Evolutionary conservation across 345 rosid species (phyloP).

Genomic region (Salix caprea): DNA sequence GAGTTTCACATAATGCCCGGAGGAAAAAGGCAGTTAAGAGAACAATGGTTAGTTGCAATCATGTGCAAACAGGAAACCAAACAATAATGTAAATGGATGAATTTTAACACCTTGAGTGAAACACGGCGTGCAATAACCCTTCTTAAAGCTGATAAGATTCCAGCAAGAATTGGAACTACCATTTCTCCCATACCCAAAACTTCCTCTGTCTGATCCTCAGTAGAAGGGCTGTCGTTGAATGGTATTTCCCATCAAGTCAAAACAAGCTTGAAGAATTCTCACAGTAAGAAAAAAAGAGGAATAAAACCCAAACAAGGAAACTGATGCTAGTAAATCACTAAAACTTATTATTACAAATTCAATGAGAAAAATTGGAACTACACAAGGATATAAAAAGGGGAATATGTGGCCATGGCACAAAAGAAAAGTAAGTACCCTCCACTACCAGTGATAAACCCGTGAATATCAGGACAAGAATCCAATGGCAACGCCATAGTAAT

Average conservation of each 20-base stretch:
- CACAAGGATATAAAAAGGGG: constrained; percentile 81
- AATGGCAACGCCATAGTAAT: too few relatives aligned
- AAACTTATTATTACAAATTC: too few relatives aligned
- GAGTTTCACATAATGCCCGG: too few relatives aligned
- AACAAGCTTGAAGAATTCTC: not conserved
- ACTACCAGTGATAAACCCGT: too few relatives aligned
- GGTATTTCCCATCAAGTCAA: constrained; percentile 62
- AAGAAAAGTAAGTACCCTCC: too few relatives aligned
- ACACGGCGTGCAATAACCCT: constrained; percentile 92
- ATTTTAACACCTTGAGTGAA: constrained; percentile 71
- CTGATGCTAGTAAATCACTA: too few relatives aligned
- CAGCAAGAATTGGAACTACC: constrained; percentile 80
- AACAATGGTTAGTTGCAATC: not conserved
- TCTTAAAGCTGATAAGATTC: constrained; percentile 88
- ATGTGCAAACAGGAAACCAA: constrained; percentile 6
- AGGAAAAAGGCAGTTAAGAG: not conserved
- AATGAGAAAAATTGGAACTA: not conserved
- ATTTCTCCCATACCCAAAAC: constrained; percentile 67
- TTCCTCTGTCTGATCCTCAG: constrained; percentile 48
- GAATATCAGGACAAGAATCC: too few relatives aligned
- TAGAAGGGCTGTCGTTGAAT: constrained; percentile 43
- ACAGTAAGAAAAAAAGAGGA: too few relatives aligned
- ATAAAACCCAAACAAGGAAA: too few relatives aligned
- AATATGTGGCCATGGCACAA: too few relatives aligned
- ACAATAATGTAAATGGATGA: not conserved